Evolutionary conservation across 2,329 filamentous ascomycete genomes (phyloP), one percentile per base, ranked within the genome.

Genomic region (Colletotrichum karsti): DNA sequence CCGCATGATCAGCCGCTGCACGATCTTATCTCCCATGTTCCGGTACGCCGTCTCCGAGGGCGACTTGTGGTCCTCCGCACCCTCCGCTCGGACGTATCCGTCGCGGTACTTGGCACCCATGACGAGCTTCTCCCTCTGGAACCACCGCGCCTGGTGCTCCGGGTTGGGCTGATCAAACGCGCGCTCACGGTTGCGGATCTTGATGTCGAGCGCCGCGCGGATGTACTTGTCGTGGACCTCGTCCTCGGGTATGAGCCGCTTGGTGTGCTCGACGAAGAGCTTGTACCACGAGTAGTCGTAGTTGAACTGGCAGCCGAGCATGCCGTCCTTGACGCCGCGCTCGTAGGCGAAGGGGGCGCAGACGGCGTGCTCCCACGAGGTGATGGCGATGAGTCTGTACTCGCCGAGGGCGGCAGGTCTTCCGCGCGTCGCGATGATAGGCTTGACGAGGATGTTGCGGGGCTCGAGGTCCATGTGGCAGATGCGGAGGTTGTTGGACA

Each of bases 391-490:
- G 13, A 61, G 46, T 33, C 39, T n/a, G 22, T 51, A 48, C 24
- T 61, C 57, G 28, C 5, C 22, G 9, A 6, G 44, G 35, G 20
- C 33, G 20, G 2, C 44, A 3, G 8, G 33, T 12, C 8, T 5
- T 10, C 8, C 18, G 8, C 18, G 7, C 6, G 15, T 13, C 5
- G 35, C n/a, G 44, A 30, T 8, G n/a, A 61, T 44, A 22, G 18
- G 44, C 26, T 51, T 42, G 46, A 61, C 35, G 46, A 61, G 46
- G 24, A 61, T 51, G 35, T 61, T 53, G 46, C 57, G 57, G 4
- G 46, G 33, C 46, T 61, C 57, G 12, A 61, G 44, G 18, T 61
- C 57, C 57, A 42, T 53, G 46, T 61, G 57, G 24, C 57, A 61
- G 33, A 61, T 20, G 22, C 13, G n/a, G 18, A 50, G 15, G 22